Evolutionary conservation across 257 asterid species (phyloP).

Genomic region (Vinca minor): DNA sequence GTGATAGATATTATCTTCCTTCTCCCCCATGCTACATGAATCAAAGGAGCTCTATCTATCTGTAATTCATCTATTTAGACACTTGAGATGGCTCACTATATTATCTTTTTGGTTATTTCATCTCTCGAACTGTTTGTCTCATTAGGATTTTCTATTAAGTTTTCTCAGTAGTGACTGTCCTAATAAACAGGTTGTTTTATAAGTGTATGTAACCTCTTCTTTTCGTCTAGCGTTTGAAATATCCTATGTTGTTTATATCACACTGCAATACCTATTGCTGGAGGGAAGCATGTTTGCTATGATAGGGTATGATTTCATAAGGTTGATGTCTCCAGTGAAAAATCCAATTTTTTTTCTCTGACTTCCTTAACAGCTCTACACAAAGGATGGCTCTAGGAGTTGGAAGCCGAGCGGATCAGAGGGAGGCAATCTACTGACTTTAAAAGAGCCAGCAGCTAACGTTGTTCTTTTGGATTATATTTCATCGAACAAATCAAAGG

Average conservation of each 20-base stretch:
- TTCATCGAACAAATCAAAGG: slow-evolving; percentile 78
- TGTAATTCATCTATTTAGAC: neutral
- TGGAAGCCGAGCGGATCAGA: slow-evolving; percentile 74
- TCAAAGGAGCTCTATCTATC: neutral
- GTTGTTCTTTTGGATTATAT: slow-evolving; percentile 66
- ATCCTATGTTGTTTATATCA: neutral
- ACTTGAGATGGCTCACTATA: neutral
- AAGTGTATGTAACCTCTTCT: neutral
- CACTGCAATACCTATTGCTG: neutral
- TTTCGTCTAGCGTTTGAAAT: neutral
- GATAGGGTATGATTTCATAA: neutral
- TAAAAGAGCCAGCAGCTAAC: slow-evolving; percentile 85
- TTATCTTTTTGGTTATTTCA: neutral
- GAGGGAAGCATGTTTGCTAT: too few species aligned
- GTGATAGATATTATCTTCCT: neutral
- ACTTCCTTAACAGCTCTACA: slow-evolving; percentile 42
- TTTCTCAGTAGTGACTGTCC: too few species aligned
- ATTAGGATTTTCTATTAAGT: too few species aligned
- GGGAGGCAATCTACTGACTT: slow-evolving; percentile 42
- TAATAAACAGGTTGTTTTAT: neutral
- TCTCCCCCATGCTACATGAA: neutral
- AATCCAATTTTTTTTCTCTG: neutral
- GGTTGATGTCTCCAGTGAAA: too few species aligned
- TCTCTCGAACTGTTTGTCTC: neutral
- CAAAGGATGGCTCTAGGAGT: slow-evolving; percentile 75